A percentile compares a stretch with the other conserved stretches of the same genome.
Conservation (phyloP, 139 green algal genomes). For the Closterium sp. region DNA sequence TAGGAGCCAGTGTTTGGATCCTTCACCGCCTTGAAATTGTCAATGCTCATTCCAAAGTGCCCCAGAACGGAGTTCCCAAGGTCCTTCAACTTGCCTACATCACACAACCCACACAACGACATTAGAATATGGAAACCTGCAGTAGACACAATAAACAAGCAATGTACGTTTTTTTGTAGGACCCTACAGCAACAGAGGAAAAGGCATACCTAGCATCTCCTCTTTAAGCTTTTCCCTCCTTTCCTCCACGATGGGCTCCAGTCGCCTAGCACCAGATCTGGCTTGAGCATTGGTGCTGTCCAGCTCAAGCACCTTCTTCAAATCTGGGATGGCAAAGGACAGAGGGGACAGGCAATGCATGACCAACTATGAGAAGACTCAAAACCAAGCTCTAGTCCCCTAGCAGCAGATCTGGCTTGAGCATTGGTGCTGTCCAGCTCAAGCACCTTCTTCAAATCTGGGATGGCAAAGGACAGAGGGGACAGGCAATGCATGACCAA, state of each 20-base stretch:
- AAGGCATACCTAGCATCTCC: constrained; percentile 65
- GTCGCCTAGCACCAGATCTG: constrained; percentile 34
- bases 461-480: too few species aligned
- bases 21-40: constrained; percentile 97
- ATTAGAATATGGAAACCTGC: too few species aligned
- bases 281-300: constrained; percentile 63
- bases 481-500: too few species aligned
- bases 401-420: neutral
- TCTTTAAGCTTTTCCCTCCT: constrained; percentile 91
- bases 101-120: too few species aligned
- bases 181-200: neutral
- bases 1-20: constrained; percentile 89
- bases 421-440: too few species aligned
- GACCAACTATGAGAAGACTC: too few species aligned
- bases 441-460: too few species aligned
- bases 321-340: constrained; percentile 50
- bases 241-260: constrained; percentile 78
- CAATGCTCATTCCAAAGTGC: constrained; percentile 89
- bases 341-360: neutral
- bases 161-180: neutral
- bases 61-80: constrained; percentile 93
- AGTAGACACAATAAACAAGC: neutral
- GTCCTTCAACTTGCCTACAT: constrained; percentile 90
- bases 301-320: constrained; percentile 69
- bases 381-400: too few species aligned